Base-by-base conservation (phyloP, 139 green algal species). In the Dunaliella primolecta region DNA sequence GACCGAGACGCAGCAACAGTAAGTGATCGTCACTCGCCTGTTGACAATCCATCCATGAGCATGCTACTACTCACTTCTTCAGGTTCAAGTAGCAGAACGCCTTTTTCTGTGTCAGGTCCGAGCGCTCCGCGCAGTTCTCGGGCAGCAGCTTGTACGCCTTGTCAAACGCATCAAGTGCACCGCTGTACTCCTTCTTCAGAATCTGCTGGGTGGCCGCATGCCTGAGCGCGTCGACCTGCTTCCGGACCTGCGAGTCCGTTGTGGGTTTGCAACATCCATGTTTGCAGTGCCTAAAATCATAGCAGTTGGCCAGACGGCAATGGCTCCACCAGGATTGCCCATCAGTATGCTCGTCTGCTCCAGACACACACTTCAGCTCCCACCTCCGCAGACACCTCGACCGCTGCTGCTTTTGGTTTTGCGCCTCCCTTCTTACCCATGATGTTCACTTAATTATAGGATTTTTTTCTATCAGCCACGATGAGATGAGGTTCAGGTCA, bases 21-120 rank as follows among this genome's bases (percentile, higher is more conserved):
- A n/a, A n/a, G n/a, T n/a, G n/a, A n/a, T n/a, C n/a, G n/a, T n/a
- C n/a, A n/a, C n/a, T n/a, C n/a, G n/a, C n/a, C n/a, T n/a, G n/a
- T n/a, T n/a, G n/a, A n/a, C n/a, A n/a, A n/a, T n/a, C n/a, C n/a
- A n/a, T n/a, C n/a, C n/a, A n/a, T n/a, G n/a, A n/a, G n/a, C n/a
- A n/a, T n/a, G n/a, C n/a, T 15, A 64, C 46, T 15, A 83, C 91
- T 32, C 85, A 96, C 89, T 87, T 92, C 83, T 93, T 94, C 64
- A 90, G 80, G 72, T 93, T 91, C 74, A 96, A 92, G 83, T 92
- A 93, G 91, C 95, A 97, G 24, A 93, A 94, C 2, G 94, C 94
- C 85, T 95, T 96, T 86, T 96, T 96, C 89, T 85, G 90, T 83
- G 94, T 89, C 78, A 97, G 87, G 57, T 96, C 89, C 0, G 91